A percentile compares a stretch with the other conserved stretches of the same genome.
Conservation (phyloP, 305 asterid genomes). For the Fraxinus platypoda region DNA sequence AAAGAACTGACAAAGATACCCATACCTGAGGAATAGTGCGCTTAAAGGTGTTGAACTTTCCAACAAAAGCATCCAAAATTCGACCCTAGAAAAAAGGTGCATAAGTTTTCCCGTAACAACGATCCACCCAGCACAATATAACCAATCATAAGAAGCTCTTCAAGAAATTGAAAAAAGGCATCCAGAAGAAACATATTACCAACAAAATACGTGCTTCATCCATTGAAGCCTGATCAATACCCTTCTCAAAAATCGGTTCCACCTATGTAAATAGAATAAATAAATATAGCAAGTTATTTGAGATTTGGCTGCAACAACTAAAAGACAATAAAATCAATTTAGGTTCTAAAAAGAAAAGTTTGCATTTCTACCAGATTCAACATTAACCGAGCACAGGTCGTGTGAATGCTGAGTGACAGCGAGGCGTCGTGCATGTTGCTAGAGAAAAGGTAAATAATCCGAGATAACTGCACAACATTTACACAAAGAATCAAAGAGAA, state of each 20-base stretch:
- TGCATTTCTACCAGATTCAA: constrained; percentile 67
- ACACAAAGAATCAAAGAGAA: background rate
- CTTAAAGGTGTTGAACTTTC: constrained; percentile 55
- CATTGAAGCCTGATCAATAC: constrained; percentile 89
- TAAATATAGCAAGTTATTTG: background rate
- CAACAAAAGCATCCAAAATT: constrained; percentile 96
- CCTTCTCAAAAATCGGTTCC: constrained; percentile 98
- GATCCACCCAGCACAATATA: constrained; percentile 13
- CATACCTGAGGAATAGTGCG: constrained; percentile 57
- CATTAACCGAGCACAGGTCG: constrained; percentile 63
- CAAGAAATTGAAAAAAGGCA: constrained; percentile 21
- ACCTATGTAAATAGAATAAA: constrained; percentile 43
- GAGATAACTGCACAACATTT: constrained; percentile 45
- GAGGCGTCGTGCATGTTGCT: constrained; percentile 63
- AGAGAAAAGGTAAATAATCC: constrained; percentile 56
- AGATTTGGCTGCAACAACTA: constrained; percentile 32
- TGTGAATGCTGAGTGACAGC: constrained; percentile 56
- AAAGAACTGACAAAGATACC: background rate
- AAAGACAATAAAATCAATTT: constrained; percentile 6
- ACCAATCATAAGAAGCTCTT: constrained; percentile 25
- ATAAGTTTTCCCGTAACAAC: constrained; percentile 21
- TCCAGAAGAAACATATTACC: constrained; percentile 46
- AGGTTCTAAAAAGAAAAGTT: constrained; percentile 19
- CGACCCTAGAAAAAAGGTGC: constrained; percentile 64
- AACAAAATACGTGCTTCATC: constrained; percentile 94